These are phyloP conservation scores for Dendrobium chrysotoxum DNA, from an alignment of 106 monocot species.

Conservation along the genomic window DNA sequence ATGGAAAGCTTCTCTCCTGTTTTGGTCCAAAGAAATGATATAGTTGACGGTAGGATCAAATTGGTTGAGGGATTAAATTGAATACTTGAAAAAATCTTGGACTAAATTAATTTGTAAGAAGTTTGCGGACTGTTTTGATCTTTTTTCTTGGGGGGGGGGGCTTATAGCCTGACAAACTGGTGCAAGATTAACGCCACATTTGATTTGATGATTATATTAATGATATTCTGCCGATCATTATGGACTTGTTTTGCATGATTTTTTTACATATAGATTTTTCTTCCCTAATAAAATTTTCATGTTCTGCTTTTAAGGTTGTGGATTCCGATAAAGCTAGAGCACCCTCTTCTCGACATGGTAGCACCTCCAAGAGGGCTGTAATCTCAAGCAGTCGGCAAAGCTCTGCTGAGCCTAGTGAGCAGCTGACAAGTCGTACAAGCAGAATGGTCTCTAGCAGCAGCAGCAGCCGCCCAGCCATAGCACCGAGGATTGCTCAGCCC, in stretches of 20 bases:
- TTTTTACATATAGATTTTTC: not conserved
- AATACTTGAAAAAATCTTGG: not conserved
- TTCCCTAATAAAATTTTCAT: not conserved
- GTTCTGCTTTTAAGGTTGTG: constrained; percentile 10
- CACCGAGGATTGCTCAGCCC: constrained; percentile 31
- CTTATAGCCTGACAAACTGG: too few relatives aligned
- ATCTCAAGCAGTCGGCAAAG: constrained; percentile 19
- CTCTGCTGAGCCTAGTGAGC: constrained; percentile 35
- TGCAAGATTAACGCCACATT: not conserved
- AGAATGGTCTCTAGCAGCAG: constrained; percentile 34
- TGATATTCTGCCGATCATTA: not conserved
- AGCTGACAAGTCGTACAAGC: constrained; percentile 22
- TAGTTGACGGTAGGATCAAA: too few relatives aligned
- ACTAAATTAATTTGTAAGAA: too few relatives aligned
- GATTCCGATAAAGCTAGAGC: constrained; percentile 33
- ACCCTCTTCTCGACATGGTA: constrained; percentile 47
- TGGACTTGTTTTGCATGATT: not conserved
- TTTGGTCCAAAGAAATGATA: too few relatives aligned
- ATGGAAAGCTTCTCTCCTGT: too few relatives aligned
- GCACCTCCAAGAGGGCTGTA: constrained; percentile 53
- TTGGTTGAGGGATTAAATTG: too few relatives aligned
- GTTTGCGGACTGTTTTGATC: too few relatives aligned
- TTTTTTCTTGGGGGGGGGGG: too few relatives aligned
- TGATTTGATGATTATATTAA: not conserved
- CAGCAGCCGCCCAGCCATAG: constrained; percentile 25